Percentiles rank a stretch among this genome's conserved stretches.
Conservation (phyloP, 2,329 filamentous ascomycete species). For the Clonostachys byssicola region DNA sequence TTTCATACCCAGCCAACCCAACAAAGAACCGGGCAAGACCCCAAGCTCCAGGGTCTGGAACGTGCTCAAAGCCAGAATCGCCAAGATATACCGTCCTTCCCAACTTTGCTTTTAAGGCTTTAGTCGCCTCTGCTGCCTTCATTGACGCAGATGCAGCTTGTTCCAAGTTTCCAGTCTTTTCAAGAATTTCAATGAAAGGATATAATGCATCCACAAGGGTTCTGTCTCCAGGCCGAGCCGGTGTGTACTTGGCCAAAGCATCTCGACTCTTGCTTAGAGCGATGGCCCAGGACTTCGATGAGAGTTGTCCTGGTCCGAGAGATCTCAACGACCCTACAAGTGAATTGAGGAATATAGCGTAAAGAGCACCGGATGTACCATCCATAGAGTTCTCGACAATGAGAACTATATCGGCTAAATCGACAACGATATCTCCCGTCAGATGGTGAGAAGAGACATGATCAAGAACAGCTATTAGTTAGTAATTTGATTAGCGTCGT, state of each 20-base stretch:
- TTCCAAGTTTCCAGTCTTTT: conserved; percentile 38
- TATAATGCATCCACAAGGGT: background rate
- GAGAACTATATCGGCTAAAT: background rate
- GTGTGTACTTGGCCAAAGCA: conserved; percentile 52
- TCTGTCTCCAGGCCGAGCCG: background rate
- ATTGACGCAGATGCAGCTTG: background rate
- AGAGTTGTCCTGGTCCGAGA: too few species aligned
- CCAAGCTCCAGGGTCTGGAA: background rate
- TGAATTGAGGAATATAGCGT: background rate
- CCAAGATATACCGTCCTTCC: background rate
- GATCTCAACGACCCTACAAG: background rate
- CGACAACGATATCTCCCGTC: background rate
- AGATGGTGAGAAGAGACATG: background rate
- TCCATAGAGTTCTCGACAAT: background rate
- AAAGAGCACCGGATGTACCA: background rate
- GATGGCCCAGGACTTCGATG: background rate
- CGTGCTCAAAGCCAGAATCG: background rate
- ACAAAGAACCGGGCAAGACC: background rate
- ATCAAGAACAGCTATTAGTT: conserved; percentile 20
- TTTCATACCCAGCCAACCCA: too few species aligned
- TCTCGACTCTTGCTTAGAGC: conserved; percentile 31
- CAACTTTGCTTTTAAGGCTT: conserved; percentile 24
- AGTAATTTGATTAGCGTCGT: too few species aligned
- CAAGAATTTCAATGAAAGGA: conserved; percentile 4
- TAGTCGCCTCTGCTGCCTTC: background rate